Evolutionary conservation across 2,329 filamentous ascomycete genomes (phyloP).

Genomic region (Colletotrichum eleusines): DNA sequence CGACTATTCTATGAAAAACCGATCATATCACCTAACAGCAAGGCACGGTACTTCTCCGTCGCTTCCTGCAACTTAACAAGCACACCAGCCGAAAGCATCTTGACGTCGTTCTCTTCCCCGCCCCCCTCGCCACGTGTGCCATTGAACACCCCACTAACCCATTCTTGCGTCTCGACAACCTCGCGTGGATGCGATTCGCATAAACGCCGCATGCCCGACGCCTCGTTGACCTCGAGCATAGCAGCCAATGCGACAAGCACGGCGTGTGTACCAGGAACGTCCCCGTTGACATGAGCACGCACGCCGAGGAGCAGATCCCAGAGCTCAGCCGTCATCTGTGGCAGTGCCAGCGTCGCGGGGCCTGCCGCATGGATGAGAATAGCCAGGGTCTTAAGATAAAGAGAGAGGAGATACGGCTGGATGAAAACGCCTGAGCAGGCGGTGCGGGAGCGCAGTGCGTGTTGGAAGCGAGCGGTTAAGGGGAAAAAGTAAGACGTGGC

Average conservation of each 20-base stretch:
- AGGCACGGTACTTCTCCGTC: constrained; percentile 82
- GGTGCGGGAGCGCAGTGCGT: constrained; percentile 62
- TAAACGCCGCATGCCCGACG: constrained; percentile 68
- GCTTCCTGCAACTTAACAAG: constrained; percentile 84
- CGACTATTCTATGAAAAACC: constrained; percentile 43
- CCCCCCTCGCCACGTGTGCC: constrained; percentile 63
- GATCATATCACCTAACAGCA: constrained; percentile 79
- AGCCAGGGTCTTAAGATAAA: constrained; percentile 88
- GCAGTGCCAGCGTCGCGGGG: constrained; percentile 79
- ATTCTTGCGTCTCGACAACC: constrained; percentile 87
- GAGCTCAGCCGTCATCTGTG: constrained; percentile 85
- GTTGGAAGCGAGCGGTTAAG: constrained; percentile 82
- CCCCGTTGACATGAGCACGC: constrained; percentile 68
- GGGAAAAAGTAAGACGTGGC: constrained; percentile 87
- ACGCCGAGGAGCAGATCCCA: constrained; percentile 84
- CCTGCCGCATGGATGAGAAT: constrained; percentile 87
- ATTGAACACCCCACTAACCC: constrained; percentile 84
- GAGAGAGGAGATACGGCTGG: constrained; percentile 79
- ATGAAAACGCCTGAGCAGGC: constrained; percentile 69
- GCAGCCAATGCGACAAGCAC: constrained; percentile 84
- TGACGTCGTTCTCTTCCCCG: constrained; percentile 81
- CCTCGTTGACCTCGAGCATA: constrained; percentile 82
- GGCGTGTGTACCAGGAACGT: constrained; percentile 77
- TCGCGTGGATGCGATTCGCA: constrained; percentile 81
- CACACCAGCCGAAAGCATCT: constrained; percentile 82